A percentile compares a stretch with the other conserved stretches of the same genome.
Evolutionary conservation across 75 land plant species (phyloP).

Genomic region (Isoetes taiwanensis): DNA sequence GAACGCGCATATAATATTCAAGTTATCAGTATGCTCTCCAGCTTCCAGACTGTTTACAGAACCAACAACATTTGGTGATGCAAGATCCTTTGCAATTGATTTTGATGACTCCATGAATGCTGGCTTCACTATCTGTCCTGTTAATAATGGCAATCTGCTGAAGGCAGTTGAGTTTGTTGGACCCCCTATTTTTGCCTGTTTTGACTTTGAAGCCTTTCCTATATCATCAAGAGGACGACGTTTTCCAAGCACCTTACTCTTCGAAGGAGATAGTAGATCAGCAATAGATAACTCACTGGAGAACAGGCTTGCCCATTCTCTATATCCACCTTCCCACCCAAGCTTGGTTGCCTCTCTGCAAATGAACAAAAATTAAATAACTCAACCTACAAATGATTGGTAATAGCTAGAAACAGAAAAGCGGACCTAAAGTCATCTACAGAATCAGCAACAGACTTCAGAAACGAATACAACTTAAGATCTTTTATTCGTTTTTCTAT

Average conservation of each 20-base stretch:
- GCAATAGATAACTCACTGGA: constrained; percentile 13
- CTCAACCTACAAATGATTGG: no score
- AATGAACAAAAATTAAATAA: not conserved
- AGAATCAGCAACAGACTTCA: not conserved
- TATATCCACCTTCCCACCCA: constrained; percentile 12
- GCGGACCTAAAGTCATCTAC: not conserved
- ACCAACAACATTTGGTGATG: no score
- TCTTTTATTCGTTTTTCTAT: not conserved
- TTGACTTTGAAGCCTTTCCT: constrained; percentile 12
- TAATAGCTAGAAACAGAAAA: not conserved
- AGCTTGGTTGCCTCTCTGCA: constrained; percentile 16
- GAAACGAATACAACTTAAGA: not conserved
- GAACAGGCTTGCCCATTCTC: constrained; percentile 23
- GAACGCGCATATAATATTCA: no score
- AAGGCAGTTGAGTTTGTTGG: no score
- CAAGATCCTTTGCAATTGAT: no score
- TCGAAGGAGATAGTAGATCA: constrained; percentile 10
- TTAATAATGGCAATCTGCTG: no score
- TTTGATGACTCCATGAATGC: no score
- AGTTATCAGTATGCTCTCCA: no score
- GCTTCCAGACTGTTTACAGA: no score
- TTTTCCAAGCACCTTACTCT: not conserved
- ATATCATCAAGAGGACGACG: constrained; percentile 14
- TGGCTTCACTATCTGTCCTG: no score
- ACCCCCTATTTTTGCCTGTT: constrained; percentile 3